Evolutionary conservation across 345 rosid species (phyloP).

Genomic region (Arabis hirsuta): DNA sequence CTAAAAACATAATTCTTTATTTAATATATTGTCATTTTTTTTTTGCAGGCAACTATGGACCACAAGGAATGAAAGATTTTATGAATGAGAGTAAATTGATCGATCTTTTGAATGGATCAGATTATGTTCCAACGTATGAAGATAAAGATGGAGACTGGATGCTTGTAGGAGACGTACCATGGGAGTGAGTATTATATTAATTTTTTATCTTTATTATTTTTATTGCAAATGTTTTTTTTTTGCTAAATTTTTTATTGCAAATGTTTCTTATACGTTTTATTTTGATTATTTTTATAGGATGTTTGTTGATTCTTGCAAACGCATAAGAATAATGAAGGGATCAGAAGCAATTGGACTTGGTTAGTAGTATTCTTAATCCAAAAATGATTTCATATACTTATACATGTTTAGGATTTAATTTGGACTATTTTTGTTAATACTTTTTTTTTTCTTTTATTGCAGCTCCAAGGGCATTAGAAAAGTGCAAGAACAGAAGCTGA

Average conservation of each 20-base stretch:
- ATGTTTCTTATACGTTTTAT: not conserved
- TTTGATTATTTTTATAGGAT: slow-evolving; percentile 47
- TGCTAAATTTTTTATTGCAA: not conserved
- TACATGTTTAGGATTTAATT: not conserved
- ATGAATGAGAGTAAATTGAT: slow-evolving; percentile 83
- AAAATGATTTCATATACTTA: not conserved
- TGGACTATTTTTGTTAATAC: slow-evolving; percentile 3
- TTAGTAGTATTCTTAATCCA: slow-evolving; percentile 38
- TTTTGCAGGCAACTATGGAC: slow-evolving; percentile 64
- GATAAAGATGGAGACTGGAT: slow-evolving; percentile 96
- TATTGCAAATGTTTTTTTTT: not conserved
- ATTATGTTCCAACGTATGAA: slow-evolving; percentile 80
- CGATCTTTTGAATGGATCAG: slow-evolving; percentile 76
- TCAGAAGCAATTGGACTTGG: slow-evolving; percentile 92
- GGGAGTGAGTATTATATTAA: slow-evolving; percentile 60
- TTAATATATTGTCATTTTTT: not conserved
- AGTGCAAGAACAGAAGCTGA: slow-evolving; percentile 84
- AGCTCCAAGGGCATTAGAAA: slow-evolving; percentile 83
- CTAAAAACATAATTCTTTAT: not conserved
- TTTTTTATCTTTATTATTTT: not conserved
- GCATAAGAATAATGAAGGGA: slow-evolving; percentile 76
- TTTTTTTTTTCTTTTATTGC: slow-evolving; percentile 31
- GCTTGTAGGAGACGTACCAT: slow-evolving; percentile 95
- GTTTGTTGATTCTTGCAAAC: slow-evolving; percentile 83
- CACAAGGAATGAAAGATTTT: slow-evolving; percentile 80